Evolutionary conservation across 805 yeast genomes (phyloP), one percentile per base, ranked within the genome.

Genomic region (Candida boleticola): DNA sequence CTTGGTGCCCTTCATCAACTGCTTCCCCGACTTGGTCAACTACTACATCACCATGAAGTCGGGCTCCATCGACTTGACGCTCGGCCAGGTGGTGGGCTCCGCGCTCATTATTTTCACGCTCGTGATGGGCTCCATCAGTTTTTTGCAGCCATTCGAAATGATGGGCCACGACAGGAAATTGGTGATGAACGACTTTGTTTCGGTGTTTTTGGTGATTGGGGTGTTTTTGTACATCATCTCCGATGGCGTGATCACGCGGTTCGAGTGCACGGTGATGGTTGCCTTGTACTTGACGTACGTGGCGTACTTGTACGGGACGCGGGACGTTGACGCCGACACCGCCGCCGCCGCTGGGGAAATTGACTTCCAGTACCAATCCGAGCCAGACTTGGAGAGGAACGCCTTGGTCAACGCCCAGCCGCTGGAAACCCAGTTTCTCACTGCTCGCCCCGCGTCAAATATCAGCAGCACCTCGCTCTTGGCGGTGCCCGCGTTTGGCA

Each of bases 11-110:
- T 47, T 66, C 9, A 51, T 66, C 19, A 68, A 68, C 45, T 60
- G 69, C 3, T 49, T 61, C 10, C 71, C 71, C 9, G 74, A 68
- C 46, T 50, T 68, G 18, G 46, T 67, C 16, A 66, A 63, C 41
- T 66, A 66, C 49, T 57, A 63, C 38, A 50, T 60, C 22, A 55
- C 65, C 5, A 48, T 68, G 16, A 44, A 49, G 14, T 46, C 59
- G 6, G 50, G 57, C 16, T 56, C 68, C 2, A 45, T 59, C 1
- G 70, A 66, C 29, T 46, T 68, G 17, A 64, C 66, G 3, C 42
- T 68, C 23, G 73, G 73, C 3, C 73, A 68, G 44, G 45, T 66
- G 5, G 52, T 66, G 4, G 73, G 74, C 1, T 60, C 69, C 2
- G 57, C 55, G 10, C 42, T 63, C 2, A 60, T 68, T 10, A 56